Evolutionary conservation across 345 rosid species (phyloP), one percentile per base, ranked within the genome.

Genomic region (Hibiscus tridactylites): DNA sequence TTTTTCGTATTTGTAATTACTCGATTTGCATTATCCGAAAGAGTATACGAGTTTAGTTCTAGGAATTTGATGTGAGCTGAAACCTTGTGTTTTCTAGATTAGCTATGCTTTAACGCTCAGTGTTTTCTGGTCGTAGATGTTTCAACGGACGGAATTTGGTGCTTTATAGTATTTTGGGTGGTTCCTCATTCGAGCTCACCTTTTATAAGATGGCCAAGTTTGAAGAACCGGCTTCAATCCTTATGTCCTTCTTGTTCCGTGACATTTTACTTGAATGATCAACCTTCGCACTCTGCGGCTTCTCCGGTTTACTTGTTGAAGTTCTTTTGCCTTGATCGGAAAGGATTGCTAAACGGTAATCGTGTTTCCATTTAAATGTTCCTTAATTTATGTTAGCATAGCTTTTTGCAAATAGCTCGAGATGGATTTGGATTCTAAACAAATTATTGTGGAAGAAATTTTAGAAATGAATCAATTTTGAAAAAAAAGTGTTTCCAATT

Each of bases 111-210:
- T 61, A 16, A 54, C n/a, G 35, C 49, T 15, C 3, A 28, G 5
- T 24, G 8, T 8, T n/a, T 42, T 42, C 61, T 61, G n/a, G 24
- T 53, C 61, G 47, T 80, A 93, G 98, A 93, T 89, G 83, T 93
- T 72, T 88, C 98, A 17, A 91, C 96, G 0, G 97, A 93, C 85
- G 97, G 96, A 71, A 86, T 73, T 73, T 91, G 96, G 96, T 93
- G 93, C 79, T 91, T 82, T 77, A 46, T 93, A 29, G 90, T 91
- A 1, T 79, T 93, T 50, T 93, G 91, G 92, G 98, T 93, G 62
- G 77, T 85, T 77, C 96, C 90, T 37, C 75, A 71, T 76, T 78
- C 83, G 57, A 75, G 81, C 61, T 82, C 82, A 6, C 68, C 79
- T 12, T 73, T 66, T 33, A 21, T 90, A 12, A 88, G 87, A 82